Conservation (phyloP, 2,329 filamentous ascomycete genomes). For the Penicillium decumbens region DNA sequence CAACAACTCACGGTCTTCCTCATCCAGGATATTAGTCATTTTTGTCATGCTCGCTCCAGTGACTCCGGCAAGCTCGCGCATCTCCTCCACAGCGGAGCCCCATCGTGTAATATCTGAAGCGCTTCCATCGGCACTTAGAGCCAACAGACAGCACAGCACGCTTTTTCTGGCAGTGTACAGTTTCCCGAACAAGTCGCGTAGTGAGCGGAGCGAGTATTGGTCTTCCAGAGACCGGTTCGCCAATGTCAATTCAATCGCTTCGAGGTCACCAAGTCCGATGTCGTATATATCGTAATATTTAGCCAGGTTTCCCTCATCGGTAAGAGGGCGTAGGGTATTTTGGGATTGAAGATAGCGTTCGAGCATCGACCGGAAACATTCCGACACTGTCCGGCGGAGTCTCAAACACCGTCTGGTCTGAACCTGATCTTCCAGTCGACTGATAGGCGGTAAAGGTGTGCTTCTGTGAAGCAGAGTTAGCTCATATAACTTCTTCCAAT, state of each 20-base stretch:
- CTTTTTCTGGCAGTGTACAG: constrained; percentile 78
- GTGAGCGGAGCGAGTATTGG: constrained; percentile 66
- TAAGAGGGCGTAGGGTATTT: constrained; percentile 63
- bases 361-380: constrained; percentile 65
- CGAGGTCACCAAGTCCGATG: constrained; percentile 67
- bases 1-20: constrained; percentile 67
- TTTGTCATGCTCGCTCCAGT: constrained; percentile 61
- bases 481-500: constrained; percentile 12
- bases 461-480: constrained; percentile 54
- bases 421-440: constrained; percentile 76
- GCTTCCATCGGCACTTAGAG: constrained; percentile 76
- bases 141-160: constrained; percentile 81
- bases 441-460: constrained; percentile 85
- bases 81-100: constrained; percentile 70
- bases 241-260: constrained; percentile 63
- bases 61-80: constrained; percentile 60
- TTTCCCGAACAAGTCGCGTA: constrained; percentile 77
- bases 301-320: constrained; percentile 76
- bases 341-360: constrained; percentile 68
- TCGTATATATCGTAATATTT: constrained; percentile 91
- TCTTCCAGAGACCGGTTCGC: constrained; percentile 68
- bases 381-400: constrained; percentile 69
- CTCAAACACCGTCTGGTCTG: constrained; percentile 74
- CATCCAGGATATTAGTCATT: constrained; percentile 65
- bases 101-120: constrained; percentile 72